Evolutionary conservation across 2,329 filamentous ascomycete species (phyloP).

Genomic region (Akanthomyces uredinophilus): DNA sequence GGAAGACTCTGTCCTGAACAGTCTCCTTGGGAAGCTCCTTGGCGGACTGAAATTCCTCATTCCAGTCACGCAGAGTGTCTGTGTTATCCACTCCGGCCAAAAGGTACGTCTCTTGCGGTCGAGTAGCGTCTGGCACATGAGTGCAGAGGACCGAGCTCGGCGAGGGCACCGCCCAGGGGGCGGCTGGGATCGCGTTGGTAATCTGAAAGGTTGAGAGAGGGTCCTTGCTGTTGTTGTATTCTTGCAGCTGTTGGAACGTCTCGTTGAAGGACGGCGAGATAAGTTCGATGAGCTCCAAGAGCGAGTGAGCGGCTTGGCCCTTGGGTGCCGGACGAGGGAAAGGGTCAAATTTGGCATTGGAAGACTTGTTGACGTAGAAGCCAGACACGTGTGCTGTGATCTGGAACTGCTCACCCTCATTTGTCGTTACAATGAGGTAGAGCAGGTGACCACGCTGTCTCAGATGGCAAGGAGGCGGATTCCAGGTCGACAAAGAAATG

Average conservation of each 20-base stretch:
- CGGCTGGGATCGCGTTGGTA: conserved; percentile 87
- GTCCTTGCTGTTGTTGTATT: conserved; percentile 79
- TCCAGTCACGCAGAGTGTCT: conserved; percentile 95
- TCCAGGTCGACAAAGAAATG: conserved; percentile 87
- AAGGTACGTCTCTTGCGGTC: conserved; percentile 88
- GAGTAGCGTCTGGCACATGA: conserved; percentile 78
- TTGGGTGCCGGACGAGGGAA: conserved; percentile 75
- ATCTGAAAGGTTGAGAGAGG: conserved; percentile 91
- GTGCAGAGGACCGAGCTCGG: conserved; percentile 57
- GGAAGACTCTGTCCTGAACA: conserved; percentile 92
- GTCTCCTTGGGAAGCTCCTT: conserved; percentile 89
- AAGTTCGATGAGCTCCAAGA: conserved; percentile 71
- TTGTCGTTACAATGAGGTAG: conserved; percentile 83
- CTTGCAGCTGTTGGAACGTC: conserved; percentile 73
- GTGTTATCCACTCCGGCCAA: conserved; percentile 88
- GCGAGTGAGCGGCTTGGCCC: conserved; percentile 73
- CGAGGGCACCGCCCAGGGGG: conserved; percentile 82
- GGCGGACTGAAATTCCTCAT: conserved; percentile 97
- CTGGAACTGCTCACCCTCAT: conserved; percentile 91
- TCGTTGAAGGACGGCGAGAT: conserved; percentile 79
- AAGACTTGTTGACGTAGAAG: conserved; percentile 96
- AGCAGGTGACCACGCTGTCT: conserved; percentile 88
- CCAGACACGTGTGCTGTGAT: conserved; percentile 91
- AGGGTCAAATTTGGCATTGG: conserved; percentile 92
- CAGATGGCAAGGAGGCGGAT: conserved; percentile 87